phyloP scores from a whole-genome alignment of 1,139 yeast species.

The Candida sanyaensis region DNA sequence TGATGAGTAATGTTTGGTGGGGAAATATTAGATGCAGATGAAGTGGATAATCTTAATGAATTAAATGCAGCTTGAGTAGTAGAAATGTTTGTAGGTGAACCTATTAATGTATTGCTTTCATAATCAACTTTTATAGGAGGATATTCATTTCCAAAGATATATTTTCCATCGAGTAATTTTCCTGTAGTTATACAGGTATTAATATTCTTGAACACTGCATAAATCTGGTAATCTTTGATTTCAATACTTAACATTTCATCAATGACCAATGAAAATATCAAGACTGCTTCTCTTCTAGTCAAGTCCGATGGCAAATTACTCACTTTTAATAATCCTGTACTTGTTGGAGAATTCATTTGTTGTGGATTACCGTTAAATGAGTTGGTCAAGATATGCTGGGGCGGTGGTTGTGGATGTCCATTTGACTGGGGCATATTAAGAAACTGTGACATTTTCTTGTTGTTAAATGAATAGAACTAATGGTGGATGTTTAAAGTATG shows the following conservation, averaged over 20 bases:
- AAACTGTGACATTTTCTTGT: slow-evolving; percentile 17
- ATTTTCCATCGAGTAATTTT: slow-evolving; percentile 65
- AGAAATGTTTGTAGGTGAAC: slow-evolving; percentile 18
- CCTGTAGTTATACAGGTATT: slow-evolving; percentile 72
- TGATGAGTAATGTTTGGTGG: slow-evolving; percentile 16
- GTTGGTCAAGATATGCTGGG: background rate
- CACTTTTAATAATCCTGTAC: slow-evolving; percentile 13
- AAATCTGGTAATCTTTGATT: slow-evolving; percentile 46
- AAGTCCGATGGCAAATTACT: slow-evolving; percentile 65
- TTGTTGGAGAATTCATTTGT: slow-evolving; percentile 5
- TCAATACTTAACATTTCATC: slow-evolving; percentile 68
- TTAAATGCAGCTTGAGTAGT: slow-evolving; percentile 25
- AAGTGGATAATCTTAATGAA: slow-evolving; percentile 14
- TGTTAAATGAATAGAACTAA: too few species aligned
- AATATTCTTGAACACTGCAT: slow-evolving; percentile 66
- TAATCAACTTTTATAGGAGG: slow-evolving; percentile 58
- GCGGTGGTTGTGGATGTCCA: slow-evolving; percentile 13
- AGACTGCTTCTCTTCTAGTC: slow-evolving; percentile 71
- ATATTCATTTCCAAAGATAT: slow-evolving; percentile 60
- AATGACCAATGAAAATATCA: slow-evolving; percentile 77
- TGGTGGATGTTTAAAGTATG: too few species aligned
- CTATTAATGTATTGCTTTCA: slow-evolving; percentile 27
- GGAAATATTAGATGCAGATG: slow-evolving; percentile 17
- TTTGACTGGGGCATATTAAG: slow-evolving; percentile 17
- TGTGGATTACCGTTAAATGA: slow-evolving; percentile 6